Conservation (phyloP, 352 stramenopile species). For the Globisporangium carolinianum region DNA sequence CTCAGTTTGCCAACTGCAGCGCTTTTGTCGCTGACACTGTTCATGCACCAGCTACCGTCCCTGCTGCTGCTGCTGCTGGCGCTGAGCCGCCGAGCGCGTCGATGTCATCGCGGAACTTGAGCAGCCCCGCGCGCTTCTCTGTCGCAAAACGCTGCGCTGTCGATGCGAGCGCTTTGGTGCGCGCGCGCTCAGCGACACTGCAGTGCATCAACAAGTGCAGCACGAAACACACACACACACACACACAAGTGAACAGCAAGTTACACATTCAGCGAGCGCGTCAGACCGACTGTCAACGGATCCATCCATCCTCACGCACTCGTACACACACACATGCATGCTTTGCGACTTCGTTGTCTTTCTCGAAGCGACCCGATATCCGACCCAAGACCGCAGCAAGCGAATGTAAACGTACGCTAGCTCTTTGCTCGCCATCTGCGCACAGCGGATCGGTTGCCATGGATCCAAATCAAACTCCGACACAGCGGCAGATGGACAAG, state of each 20-base stretch:
- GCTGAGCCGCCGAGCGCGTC: not conserved
- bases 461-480: no score
- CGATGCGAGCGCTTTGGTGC: conserved; percentile 10
- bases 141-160: conserved; percentile 18
- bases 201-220: not conserved
- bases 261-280: no score
- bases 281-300: no score
- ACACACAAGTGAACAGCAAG: not conserved
- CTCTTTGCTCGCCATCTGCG: conserved; percentile 19
- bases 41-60: no score
- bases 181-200: conserved; percentile 14
- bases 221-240: not conserved
- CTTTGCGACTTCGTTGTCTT: no score
- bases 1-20: no score
- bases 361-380: no score
- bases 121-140: conserved; percentile 23
- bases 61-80: no score
- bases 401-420: conserved; percentile 11
- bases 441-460: no score
- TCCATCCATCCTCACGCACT: not conserved
- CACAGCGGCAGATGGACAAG: no score
- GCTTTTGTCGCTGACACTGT: no score
- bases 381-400: no score
- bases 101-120: conserved; percentile 17
- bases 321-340: not conserved